A percentile compares a stretch with the other conserved stretches of the same genome.
Conservation (phyloP, 106 monocot genomes). For the Apostasia ramifera region DNA sequence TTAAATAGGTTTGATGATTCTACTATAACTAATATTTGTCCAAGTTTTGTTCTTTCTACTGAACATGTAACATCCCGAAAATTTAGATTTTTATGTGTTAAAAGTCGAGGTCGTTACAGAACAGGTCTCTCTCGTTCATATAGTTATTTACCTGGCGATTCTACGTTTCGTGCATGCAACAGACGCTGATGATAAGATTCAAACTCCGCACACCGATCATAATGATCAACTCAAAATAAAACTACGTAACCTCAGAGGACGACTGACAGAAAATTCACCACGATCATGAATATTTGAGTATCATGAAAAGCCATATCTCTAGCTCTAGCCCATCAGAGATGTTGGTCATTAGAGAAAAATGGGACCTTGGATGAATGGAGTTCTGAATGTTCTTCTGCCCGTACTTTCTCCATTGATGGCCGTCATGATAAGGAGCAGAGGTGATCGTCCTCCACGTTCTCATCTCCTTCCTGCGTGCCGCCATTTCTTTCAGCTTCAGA, state of each 20-base stretch:
- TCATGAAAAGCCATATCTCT: background rate
- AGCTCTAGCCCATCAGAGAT: background rate
- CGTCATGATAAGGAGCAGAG: background rate
- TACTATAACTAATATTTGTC: too few relatives aligned
- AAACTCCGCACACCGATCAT: background rate
- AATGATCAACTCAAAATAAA: background rate
- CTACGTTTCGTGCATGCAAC: background rate
- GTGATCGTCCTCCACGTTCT: background rate
- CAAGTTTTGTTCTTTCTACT: too few relatives aligned
- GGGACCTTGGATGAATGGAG: background rate
- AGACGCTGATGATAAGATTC: background rate
- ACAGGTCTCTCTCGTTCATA: too few relatives aligned
- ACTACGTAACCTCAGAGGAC: background rate
- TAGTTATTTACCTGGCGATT: too few relatives aligned
- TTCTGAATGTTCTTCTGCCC: slow-evolving; percentile 5
- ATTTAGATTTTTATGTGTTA: too few relatives aligned
- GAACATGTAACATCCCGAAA: too few relatives aligned
- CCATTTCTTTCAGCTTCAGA: too few relatives aligned
- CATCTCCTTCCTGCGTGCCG: background rate
- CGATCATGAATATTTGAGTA: background rate
- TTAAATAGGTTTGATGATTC: too few relatives aligned
- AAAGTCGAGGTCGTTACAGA: too few relatives aligned
- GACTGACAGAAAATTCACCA: too few relatives aligned
- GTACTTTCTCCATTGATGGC: slow-evolving; percentile 7
- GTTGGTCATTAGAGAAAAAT: background rate